Evolutionary conservation across 352 stramenopile species (phyloP).

Genomic region (Pythium sukuiense): DNA sequence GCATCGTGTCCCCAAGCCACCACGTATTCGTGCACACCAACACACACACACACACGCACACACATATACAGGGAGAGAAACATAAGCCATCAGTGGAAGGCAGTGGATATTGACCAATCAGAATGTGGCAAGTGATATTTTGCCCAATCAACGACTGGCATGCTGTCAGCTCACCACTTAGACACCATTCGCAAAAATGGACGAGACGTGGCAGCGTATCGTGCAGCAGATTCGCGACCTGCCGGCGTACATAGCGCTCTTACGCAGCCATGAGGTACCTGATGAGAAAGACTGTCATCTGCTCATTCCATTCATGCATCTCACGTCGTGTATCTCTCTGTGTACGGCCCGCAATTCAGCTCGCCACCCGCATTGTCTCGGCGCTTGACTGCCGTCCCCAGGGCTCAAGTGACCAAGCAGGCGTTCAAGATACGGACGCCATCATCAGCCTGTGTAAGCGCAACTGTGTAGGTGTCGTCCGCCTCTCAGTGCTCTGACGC

Average conservation of each 20-base stretch:
- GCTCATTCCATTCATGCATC: not conserved
- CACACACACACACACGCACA: too few species aligned
- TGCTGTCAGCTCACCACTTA: too few species aligned
- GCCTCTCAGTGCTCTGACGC: not conserved
- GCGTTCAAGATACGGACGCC: conserved; percentile 1
- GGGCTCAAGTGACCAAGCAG: not conserved
- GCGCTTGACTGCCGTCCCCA: conserved; percentile 1
- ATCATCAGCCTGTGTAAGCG: conserved; percentile 21
- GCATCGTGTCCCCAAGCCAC: not conserved
- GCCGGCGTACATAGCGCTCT: conserved; percentile 15
- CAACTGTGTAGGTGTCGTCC: not conserved
- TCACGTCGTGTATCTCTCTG: not conserved
- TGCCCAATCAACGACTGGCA: not conserved
- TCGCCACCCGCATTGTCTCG: conserved; percentile 20
- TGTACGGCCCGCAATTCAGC: conserved; percentile 7
- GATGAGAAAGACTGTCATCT: not conserved
- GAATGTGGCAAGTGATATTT: not conserved
- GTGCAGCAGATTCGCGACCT: conserved; percentile 15
- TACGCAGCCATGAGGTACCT: conserved; percentile 24
- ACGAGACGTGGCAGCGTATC: conserved; percentile 13
- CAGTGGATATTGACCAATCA: not conserved
- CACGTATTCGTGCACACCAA: not conserved
- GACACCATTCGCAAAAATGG: not conserved
- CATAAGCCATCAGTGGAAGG: too few species aligned
- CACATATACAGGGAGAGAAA: conserved; percentile 4